Evolutionary conservation across 1,139 yeast genomes (phyloP).

Genomic region (Yamadazyma friedrichii): DNA sequence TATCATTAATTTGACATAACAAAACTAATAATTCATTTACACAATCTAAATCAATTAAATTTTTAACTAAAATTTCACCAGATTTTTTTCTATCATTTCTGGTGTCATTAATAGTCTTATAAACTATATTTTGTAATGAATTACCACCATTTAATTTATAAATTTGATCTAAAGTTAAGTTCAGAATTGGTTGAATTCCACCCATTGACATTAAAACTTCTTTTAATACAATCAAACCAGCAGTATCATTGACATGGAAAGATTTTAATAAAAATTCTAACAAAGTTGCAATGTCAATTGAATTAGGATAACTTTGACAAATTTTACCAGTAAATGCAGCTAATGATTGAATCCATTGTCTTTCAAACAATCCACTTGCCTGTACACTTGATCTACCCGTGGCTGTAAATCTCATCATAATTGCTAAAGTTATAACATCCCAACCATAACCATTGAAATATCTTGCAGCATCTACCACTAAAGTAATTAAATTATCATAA

Average conservation of each 20-base stretch:
- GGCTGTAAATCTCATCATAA: constrained; percentile 66
- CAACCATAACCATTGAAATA: constrained; percentile 79
- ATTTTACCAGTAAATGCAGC: constrained; percentile 66
- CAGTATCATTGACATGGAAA: constrained; percentile 58
- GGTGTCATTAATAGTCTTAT: constrained; percentile 59
- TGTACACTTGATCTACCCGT: constrained; percentile 69
- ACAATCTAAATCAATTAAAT: constrained; percentile 45
- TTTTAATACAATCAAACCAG: constrained; percentile 66
- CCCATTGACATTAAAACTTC: constrained; percentile 77
- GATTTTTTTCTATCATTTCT: constrained; percentile 49
- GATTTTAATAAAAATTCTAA: constrained; percentile 63
- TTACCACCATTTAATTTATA: constrained; percentile 67
- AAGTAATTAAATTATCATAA: constrained; percentile 79
- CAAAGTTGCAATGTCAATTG: constrained; percentile 55
- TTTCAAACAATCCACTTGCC: constrained; percentile 75
- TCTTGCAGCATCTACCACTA: constrained; percentile 78
- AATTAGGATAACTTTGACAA: constrained; percentile 49
- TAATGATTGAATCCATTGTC: constrained; percentile 82
- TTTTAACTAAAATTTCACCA: constrained; percentile 51
- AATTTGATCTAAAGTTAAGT: constrained; percentile 66
- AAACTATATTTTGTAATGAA: constrained; percentile 54
- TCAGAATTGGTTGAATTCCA: constrained; percentile 70
- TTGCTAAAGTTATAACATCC: constrained; percentile 78
- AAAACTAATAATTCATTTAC: constrained; percentile 65
- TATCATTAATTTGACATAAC: constrained; percentile 52